phyloP scores from a whole-genome alignment of 352 stramenopile species.

The Globisporangium middletonii region DNA sequence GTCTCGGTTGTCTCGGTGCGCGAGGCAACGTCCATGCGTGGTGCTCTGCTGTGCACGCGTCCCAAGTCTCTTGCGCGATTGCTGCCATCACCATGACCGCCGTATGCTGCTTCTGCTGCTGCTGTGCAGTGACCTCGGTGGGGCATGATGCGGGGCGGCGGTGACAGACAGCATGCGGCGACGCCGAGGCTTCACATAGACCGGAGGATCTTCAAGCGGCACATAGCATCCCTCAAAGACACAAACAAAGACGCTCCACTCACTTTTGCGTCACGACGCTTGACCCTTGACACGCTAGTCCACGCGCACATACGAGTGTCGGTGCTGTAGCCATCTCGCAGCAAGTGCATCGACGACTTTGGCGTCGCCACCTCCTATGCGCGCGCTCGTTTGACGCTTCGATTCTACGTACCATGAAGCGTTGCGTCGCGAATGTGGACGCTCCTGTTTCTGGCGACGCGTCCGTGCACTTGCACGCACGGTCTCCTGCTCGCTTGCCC shows the following conservation, averaged over 20 bases:
- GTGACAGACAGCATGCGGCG: neutral
- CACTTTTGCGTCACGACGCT: neutral
- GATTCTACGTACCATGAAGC: neutral
- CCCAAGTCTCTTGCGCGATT: too few species aligned
- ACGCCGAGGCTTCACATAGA: neutral
- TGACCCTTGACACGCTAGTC: neutral
- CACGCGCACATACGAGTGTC: too few species aligned
- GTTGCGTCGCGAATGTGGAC: neutral
- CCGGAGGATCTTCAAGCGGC: constrained; percentile 1
- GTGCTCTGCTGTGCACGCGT: too few species aligned
- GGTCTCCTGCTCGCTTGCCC: too few species aligned
- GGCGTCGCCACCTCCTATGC: neutral
- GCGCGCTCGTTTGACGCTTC: neutral
- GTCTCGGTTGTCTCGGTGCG: too few species aligned
- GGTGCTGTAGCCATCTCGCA: too few species aligned
- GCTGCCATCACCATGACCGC: too few species aligned
- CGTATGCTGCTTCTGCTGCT: neutral
- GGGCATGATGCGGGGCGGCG: neutral
- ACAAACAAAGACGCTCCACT: neutral
- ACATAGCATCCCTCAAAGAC: neutral
- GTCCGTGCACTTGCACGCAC: too few species aligned
- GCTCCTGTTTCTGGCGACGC: neutral
- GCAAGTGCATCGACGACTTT: neutral
- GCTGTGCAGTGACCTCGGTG: too few species aligned
- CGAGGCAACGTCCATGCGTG: too few species aligned